Conservation (phyloP, 371 early-diverging fungal genomes). For the Dentiscutata heterogama region DNA sequence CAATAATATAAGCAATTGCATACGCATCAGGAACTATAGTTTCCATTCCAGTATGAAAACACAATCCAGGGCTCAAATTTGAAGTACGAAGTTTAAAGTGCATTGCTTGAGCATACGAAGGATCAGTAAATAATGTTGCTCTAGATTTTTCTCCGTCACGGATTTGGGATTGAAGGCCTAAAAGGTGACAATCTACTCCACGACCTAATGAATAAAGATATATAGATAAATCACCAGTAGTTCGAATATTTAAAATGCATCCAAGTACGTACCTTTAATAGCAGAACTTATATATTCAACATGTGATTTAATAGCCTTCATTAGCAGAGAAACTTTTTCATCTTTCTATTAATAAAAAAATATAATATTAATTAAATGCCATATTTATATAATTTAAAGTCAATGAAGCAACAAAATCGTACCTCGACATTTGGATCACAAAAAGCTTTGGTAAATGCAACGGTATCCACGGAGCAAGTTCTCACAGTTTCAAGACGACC, state of each 20-base stretch:
- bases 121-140: constrained; percentile 75
- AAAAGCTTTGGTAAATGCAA: constrained; percentile 71
- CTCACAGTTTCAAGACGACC: constrained; percentile 91
- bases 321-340: constrained; percentile 67
- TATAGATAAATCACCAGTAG: background rate
- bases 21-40: constrained; percentile 83
- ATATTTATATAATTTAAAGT: background rate
- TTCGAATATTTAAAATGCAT: background rate
- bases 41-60: constrained; percentile 84
- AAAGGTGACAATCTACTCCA: constrained; percentile 86
- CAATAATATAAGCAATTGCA: constrained; percentile 89
- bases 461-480: constrained; percentile 73
- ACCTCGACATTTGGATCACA: constrained; percentile 50
- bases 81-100: constrained; percentile 75
- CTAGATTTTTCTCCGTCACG: constrained; percentile 55
- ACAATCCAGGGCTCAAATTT: constrained; percentile 80
- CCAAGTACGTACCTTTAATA: constrained; percentile 51
- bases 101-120: constrained; percentile 69
- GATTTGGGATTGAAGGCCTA: constrained; percentile 78
- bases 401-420: background rate
- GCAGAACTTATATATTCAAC: constrained; percentile 73
- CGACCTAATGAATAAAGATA: constrained; percentile 50
- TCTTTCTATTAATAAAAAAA: constrained; percentile 56
- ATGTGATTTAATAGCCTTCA: constrained; percentile 71
- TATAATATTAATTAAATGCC: too few relatives aligned